Evolutionary conservation across 495 filamentous ascomycete species (phyloP), one percentile per base, ranked within the genome.

Genomic region (Penicillium alfredii): DNA sequence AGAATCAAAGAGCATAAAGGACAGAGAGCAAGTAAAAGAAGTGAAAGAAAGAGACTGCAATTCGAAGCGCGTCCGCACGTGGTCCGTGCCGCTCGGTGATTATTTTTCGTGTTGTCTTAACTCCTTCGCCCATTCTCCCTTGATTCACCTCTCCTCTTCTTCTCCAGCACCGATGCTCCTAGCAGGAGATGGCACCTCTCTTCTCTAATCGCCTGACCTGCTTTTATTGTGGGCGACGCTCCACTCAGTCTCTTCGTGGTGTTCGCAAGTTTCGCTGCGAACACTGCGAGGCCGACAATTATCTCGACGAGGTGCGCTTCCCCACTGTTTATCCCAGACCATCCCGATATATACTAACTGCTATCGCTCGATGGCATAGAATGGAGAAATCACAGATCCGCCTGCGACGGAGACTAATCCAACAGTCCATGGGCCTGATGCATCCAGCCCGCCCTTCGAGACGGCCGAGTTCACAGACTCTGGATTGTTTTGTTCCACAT

Each of bases 381-480:
- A 86, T 55, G 88, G 88, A 50, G 73, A 89, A 34, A 87, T 94
- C 29, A 85, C 82, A 30, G 88, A 95, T 54, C 86, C 88, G 10
- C 88, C 88, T n/a, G 71, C 75, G 18, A 58, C 71, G 7, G 71
- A 66, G 16, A 68, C 63, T 11, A 61, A 63, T 18, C 39, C 64
- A 4, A 38, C 42, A 12, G 40, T 38, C 4, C 38, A 49, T 24
- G 49, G 44, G 7, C 43, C 52, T 23, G 55, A 42, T 45, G 55
- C 50, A 38, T 53, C 51, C 17, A 63, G 40, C 8, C 47, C 39
- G 17, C 50, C 45, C 42, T 59, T 56, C 56, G 63, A 56, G 40
- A 52, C 51, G 18, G 42, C 53, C 29, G 55, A 59, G 7, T 49
- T 66, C 21, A 32, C 53, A n/a, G 58, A 75, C 29, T 45, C 69